Evolutionary conservation across 2,329 filamentous ascomycete species (phyloP), one percentile per base, ranked within the genome.

Genomic region (Aspergillus sp.): DNA sequence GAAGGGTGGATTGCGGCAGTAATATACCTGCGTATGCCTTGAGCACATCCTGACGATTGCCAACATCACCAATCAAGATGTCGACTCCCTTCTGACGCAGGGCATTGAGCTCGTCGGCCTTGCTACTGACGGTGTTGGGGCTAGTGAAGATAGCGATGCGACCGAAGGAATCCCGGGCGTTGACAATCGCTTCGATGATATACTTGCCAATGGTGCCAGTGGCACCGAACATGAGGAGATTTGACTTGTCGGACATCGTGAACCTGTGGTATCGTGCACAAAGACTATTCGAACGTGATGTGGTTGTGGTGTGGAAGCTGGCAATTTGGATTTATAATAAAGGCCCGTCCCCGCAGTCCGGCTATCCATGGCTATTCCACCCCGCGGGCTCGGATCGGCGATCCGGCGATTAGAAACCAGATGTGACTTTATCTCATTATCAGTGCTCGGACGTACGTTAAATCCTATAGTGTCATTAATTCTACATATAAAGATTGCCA

Each of bases 131-230:
- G 0, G 83, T 85, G 51, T 74, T 75, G 8, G 77, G 66, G 5
- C 85, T 87, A 0, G 86, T 88, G 71, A 84, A 86, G 52, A 88
- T 79, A 5, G 77, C 81, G 49, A 88, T 75, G 49, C 78, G 79
- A 57, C 75, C 71, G 68, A 86, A 86, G 64, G 84, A 83, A 3
- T 77, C 74, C 55, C 81, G 79, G 7, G 75, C 75, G 19, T 74
- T 66, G 42, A 85, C 68, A 41, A 86, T 78, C n/a, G 82, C 78
- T 11, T 77, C 66, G 3, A 79, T 75, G 65, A 87, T 86, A 68
- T 80, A 81, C 3, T 52, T 30, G 48, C 69, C 69, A 6, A 70
- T 62, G 38, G 64, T 61, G 23, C 69, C 68, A 3, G 67, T 69
- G 5, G 67, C 68, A 8, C 68, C 68, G 53, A 71, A 64, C 27